Conservation (phyloP, 805 yeast genomes). For the Yarrowia sp. region DNA sequence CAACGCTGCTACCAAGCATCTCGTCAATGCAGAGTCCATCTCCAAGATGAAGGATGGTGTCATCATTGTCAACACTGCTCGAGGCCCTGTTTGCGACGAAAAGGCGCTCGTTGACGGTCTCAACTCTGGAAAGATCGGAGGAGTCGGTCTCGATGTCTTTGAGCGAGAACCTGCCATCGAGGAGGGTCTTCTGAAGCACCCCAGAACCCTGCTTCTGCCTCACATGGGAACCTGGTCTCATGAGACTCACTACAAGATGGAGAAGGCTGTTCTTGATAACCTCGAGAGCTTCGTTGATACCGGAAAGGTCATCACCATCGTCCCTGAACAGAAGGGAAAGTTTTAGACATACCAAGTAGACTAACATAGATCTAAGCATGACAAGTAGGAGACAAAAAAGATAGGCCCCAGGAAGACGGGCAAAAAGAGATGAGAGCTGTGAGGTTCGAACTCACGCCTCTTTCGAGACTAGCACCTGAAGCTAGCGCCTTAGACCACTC, state of each 20-base stretch:
- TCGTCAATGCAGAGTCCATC: conserved; percentile 55
- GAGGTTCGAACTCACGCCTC: conserved; percentile 45
- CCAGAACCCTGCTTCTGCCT: conserved; percentile 61
- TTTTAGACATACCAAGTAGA: conserved; percentile 24
- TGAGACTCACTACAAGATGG: conserved; percentile 71
- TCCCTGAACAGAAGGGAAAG: conserved; percentile 67
- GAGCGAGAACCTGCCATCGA: conserved; percentile 64
- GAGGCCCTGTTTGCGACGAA: conserved; percentile 68
- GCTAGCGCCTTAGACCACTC: conserved; percentile 38
- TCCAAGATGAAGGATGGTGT: conserved; percentile 62
- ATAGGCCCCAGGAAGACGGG: not conserved
- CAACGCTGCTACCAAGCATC: conserved; percentile 59
- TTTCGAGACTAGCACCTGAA: conserved; percentile 37
- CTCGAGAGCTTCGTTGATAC: conserved; percentile 62
- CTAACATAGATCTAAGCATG: not conserved
- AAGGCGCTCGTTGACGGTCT: conserved; percentile 57
- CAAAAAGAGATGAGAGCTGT: conserved; percentile 41
- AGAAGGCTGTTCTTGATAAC: conserved; percentile 75
- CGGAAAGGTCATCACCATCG: conserved; percentile 75
- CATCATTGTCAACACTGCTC: conserved; percentile 63
- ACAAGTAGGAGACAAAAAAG: not conserved
- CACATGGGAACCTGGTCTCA: conserved; percentile 58
- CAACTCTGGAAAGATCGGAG: conserved; percentile 58
- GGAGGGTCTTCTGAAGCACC: conserved; percentile 56
- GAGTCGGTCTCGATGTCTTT: conserved; percentile 67